Conservation (phyloP, 2,329 filamentous ascomycete species). For the Xylariales sp. region DNA sequence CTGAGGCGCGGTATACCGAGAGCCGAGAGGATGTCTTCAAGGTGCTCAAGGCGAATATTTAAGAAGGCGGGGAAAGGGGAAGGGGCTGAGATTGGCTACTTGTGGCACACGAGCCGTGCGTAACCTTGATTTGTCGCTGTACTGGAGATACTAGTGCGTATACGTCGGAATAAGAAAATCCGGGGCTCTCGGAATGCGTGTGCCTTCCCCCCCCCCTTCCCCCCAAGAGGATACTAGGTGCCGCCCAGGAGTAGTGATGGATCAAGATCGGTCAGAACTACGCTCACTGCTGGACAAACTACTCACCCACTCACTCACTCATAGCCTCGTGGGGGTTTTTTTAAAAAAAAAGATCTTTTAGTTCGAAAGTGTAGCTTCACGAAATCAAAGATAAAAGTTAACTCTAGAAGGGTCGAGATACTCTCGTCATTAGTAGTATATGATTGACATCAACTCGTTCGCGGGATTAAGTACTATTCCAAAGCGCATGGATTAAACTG, state of each 20-base stretch:
- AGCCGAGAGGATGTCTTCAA: constrained; percentile 49
- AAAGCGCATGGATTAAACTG: constrained; percentile 11
- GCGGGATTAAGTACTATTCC: constrained; percentile 14
- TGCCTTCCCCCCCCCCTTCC: neutral
- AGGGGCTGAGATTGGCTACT: too few relatives aligned
- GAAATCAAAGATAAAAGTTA: neutral
- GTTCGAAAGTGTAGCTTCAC: neutral
- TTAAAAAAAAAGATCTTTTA: too few relatives aligned
- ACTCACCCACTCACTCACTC: neutral
- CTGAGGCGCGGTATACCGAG: constrained; percentile 68
- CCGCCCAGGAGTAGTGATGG: neutral
- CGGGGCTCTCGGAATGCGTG: neutral
- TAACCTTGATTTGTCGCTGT: neutral
- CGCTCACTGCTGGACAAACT: neutral
- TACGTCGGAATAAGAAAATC: neutral
- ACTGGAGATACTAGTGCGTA: neutral
- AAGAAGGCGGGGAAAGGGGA: neutral
- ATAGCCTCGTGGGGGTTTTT: neutral
- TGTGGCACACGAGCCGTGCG: neutral
- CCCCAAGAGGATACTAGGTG: neutral
- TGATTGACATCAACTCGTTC: constrained; percentile 21
- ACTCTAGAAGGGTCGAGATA: constrained; percentile 1
- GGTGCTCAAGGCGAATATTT: constrained; percentile 47
- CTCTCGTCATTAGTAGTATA: constrained; percentile 26
- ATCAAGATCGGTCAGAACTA: neutral